Conservation (phyloP, 257 asterid species). For the Solanum sitiens region DNA sequence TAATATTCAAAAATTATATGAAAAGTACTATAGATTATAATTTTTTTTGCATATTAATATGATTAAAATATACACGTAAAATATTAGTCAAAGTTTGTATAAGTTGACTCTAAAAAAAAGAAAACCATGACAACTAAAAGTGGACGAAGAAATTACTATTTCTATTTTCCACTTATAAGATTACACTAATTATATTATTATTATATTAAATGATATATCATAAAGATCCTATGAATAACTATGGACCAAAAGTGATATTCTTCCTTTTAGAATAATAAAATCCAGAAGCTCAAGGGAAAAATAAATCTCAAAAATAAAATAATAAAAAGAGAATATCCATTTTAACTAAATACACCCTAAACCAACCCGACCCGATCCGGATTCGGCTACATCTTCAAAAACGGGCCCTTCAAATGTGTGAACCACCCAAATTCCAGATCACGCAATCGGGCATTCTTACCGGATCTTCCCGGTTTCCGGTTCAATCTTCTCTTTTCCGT, state of each 20-base stretch:
- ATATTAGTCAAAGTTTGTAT: too few relatives aligned
- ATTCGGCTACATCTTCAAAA: background rate
- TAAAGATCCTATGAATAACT: background rate
- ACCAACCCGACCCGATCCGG: constrained; percentile 30
- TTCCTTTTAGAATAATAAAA: background rate
- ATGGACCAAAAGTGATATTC: background rate
- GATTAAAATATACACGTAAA: too few relatives aligned
- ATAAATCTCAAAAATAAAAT: background rate
- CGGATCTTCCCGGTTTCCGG: constrained; percentile 14
- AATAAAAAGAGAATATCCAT: background rate
- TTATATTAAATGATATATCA: background rate
- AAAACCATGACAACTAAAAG: too few relatives aligned
- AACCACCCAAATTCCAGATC: background rate
- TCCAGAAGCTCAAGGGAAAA: background rate
- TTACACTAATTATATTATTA: background rate
- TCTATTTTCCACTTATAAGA: too few relatives aligned
- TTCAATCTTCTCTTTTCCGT: constrained; percentile 1
- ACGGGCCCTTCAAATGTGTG: constrained; percentile 15
- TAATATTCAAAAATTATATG: too few relatives aligned
- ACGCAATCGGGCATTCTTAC: constrained; percentile 14
- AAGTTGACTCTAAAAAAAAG: too few relatives aligned
- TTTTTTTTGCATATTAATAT: background rate
- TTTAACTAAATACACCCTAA: background rate
- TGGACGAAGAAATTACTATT: fast-evolving
- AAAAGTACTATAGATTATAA: too few relatives aligned